Evolutionary conservation across 2,329 filamentous ascomycete genomes (phyloP).

Genomic region (Pyricularia sp.): DNA sequence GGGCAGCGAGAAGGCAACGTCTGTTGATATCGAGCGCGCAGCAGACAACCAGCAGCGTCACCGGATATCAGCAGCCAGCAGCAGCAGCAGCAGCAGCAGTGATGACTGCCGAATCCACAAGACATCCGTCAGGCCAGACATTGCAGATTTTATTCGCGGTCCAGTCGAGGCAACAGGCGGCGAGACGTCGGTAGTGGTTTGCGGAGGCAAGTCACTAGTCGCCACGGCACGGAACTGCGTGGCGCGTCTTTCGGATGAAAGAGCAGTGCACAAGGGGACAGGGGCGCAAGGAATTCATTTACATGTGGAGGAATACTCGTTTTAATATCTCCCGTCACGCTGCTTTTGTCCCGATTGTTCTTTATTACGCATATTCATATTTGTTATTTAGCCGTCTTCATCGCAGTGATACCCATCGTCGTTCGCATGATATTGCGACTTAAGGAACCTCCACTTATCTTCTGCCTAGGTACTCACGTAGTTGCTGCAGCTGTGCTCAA

Average conservation of each 20-base stretch:
- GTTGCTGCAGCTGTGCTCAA: too few species aligned
- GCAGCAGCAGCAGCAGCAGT: constrained; percentile 9
- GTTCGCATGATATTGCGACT: background rate
- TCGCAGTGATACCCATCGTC: background rate
- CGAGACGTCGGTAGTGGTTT: constrained; percentile 48
- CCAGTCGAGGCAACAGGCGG: constrained; percentile 45
- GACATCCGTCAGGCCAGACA: constrained; percentile 34
- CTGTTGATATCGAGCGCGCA: constrained; percentile 14
- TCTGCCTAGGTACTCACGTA: background rate
- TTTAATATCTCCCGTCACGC: constrained; percentile 9
- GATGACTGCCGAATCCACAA: constrained; percentile 28
- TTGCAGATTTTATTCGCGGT: constrained; percentile 35
- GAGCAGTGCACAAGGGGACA: constrained; percentile 51
- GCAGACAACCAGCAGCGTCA: constrained; percentile 7
- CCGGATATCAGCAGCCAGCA: background rate
- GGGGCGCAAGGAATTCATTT: constrained; percentile 49
- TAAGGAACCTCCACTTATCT: background rate
- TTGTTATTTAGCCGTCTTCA: background rate
- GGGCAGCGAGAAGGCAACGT: background rate
- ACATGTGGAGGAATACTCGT: constrained; percentile 44
- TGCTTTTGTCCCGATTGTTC: background rate
- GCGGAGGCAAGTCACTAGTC: constrained; percentile 43
- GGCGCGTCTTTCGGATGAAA: constrained; percentile 42
- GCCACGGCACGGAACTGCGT: constrained; percentile 41
- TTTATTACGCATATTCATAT: too few species aligned